phyloP scores from a whole-genome alignment of 805 yeast species.

The Suhomyces sp. region DNA sequence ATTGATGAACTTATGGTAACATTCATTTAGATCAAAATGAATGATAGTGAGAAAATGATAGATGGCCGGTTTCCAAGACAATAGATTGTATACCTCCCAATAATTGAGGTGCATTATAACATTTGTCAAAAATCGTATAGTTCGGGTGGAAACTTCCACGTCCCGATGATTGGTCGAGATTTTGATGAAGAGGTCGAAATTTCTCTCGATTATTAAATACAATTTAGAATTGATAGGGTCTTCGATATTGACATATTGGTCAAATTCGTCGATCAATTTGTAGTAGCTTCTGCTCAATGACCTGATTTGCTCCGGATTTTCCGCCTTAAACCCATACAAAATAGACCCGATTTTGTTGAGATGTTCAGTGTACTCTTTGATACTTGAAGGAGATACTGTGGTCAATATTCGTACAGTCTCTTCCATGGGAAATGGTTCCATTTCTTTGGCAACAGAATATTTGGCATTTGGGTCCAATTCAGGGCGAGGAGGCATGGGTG shows the following conservation, averaged over 20 bases:
- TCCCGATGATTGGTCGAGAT: conserved; percentile 30
- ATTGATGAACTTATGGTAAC: conserved; percentile 33
- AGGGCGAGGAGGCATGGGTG: background rate
- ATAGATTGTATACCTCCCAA: conserved; percentile 45
- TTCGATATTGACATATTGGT: conserved; percentile 17
- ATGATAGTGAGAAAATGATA: conserved; percentile 40
- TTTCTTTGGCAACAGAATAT: background rate
- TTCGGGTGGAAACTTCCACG: conserved; percentile 32
- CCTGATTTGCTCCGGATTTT: conserved; percentile 13
- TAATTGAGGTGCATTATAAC: conserved; percentile 39
- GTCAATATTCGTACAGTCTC: conserved; percentile 28
- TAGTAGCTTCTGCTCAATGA: conserved; percentile 25
- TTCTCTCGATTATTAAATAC: conserved; percentile 35
- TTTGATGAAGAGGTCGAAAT: conserved; percentile 39
- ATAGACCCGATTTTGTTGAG: conserved; percentile 30
- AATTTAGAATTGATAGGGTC: conserved; percentile 33
- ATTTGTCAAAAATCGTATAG: conserved; percentile 38
- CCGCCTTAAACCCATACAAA: conserved; percentile 18
- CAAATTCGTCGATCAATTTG: conserved; percentile 24
- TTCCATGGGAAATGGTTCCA: conserved; percentile 13
- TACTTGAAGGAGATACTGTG: conserved; percentile 27
- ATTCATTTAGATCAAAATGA: conserved; percentile 40
- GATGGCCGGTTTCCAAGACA: conserved; percentile 43
- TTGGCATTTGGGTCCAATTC: no score
- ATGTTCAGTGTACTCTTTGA: conserved; percentile 40